These are phyloP conservation scores for Pichia sporocuriosa DNA, from an alignment of 805 yeast species.

Conservation along the genomic window DNA sequence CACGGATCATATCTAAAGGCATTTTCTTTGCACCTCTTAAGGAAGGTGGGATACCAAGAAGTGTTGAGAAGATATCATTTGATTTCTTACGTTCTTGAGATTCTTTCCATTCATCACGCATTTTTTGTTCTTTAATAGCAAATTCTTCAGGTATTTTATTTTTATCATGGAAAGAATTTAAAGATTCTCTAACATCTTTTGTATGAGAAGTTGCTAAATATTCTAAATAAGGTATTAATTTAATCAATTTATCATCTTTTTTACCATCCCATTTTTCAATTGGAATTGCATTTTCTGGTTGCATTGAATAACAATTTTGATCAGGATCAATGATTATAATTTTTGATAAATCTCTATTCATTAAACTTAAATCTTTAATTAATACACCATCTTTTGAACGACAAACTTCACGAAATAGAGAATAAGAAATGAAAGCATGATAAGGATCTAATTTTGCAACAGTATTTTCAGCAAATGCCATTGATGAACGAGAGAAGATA, in stretches of 20 bases:
- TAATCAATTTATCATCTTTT: slow-evolving; percentile 72
- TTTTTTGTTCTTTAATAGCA: slow-evolving; percentile 63
- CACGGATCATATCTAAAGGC: slow-evolving; percentile 86
- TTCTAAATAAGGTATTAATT: slow-evolving; percentile 87
- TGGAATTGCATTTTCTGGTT: slow-evolving; percentile 92
- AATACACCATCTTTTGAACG: slow-evolving; percentile 82
- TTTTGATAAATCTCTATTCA: slow-evolving; percentile 87
- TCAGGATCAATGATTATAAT: slow-evolving; percentile 75
- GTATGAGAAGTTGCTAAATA: slow-evolving; percentile 81
- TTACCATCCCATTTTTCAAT: slow-evolving; percentile 82
- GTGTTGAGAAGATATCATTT: slow-evolving; percentile 20
- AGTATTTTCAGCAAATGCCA: slow-evolving; percentile 77
- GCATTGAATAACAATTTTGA: slow-evolving; percentile 63
- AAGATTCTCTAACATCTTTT: slow-evolving; percentile 84
- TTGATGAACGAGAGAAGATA: slow-evolving; percentile 76
- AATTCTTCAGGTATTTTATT: slow-evolving; percentile 71
- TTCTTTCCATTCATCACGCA: slow-evolving; percentile 64
- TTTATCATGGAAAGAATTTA: slow-evolving; percentile 65
- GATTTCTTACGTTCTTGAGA: slow-evolving; percentile 35
- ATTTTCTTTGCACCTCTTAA: slow-evolving; percentile 43
- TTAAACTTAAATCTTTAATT: slow-evolving; percentile 80
- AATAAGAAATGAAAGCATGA: slow-evolving; percentile 81
- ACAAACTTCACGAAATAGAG: slow-evolving; percentile 86
- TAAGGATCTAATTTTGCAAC: slow-evolving; percentile 89
- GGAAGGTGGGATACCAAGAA: slow-evolving; percentile 56